phyloP scores from a whole-genome alignment of 345 rosid species.

The Lepidium africanum region DNA sequence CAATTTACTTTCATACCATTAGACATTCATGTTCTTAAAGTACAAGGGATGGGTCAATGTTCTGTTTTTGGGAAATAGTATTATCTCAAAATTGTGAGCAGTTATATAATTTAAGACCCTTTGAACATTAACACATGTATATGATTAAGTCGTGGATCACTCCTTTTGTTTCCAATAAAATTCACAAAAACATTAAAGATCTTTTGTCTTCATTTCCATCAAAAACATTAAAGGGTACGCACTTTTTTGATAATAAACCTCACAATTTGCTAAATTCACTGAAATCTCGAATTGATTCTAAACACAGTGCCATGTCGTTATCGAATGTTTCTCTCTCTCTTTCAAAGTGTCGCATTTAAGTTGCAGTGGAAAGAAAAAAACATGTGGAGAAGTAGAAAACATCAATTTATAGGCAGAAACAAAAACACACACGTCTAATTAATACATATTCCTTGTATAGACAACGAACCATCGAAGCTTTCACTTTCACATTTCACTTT shows the following conservation, averaged over 20 bases:
- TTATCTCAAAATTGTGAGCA: too few relatives aligned
- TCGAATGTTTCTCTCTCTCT: conserved; percentile 6
- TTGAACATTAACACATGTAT: too few relatives aligned
- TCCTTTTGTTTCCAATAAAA: too few relatives aligned
- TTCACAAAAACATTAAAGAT: conserved; percentile 5
- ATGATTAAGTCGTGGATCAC: too few relatives aligned
- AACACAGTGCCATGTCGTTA: conserved; percentile 17
- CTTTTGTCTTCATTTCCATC: neutral
- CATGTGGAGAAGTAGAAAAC: conserved; percentile 9
- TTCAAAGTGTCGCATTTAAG: neutral
- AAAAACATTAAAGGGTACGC: neutral
- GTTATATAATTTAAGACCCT: too few relatives aligned
- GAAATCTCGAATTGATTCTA: neutral
- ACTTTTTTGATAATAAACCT: conserved; percentile 18
- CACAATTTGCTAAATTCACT: neutral
- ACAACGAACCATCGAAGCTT: conserved; percentile 14
- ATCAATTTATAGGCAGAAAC: neutral
- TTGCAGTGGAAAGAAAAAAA: neutral
- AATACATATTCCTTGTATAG: conserved; percentile 2
- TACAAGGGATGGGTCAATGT: conserved; percentile 2
- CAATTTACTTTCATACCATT: neutral
- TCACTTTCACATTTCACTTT: neutral
- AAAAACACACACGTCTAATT: neutral
- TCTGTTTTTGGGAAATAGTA: too few relatives aligned
- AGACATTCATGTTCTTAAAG: neutral